A percentile compares a stretch with the other conserved stretches of the same genome.
Conservation (phyloP, 495 filamentous ascomycete genomes). For the Penicillium cinerascens region DNA sequence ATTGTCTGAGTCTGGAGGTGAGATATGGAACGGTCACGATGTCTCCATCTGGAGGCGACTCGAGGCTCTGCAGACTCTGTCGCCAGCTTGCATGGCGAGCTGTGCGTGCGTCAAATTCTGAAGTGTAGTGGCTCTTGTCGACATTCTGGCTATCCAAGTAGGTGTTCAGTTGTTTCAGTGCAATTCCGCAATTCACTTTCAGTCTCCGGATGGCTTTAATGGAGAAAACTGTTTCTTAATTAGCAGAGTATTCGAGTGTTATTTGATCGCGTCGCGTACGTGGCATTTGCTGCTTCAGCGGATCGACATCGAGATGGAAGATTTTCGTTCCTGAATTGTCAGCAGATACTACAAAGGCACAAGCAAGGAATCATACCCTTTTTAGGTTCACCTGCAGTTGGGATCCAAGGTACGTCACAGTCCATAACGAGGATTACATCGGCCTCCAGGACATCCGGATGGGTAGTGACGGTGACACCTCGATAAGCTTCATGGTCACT, state of each 20-base stretch:
- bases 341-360: neutral
- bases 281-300: conserved; percentile 80
- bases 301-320: conserved; percentile 79
- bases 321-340: conserved; percentile 33
- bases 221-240: conserved; percentile 51
- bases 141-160: conserved; percentile 13
- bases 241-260: neutral
- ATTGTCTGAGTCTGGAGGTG: conserved; percentile 46
- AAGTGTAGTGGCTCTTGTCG: conserved; percentile 1
- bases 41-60: conserved; percentile 2
- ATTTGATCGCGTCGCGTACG: neutral
- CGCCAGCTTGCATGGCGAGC: conserved; percentile 10
- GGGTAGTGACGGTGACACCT: conserved; percentile 62
- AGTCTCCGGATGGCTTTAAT: conserved; percentile 53
- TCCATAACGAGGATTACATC: conserved; percentile 84
- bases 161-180: conserved; percentile 15
- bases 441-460: conserved; percentile 37
- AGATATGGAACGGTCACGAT: conserved; percentile 17
- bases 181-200: conserved; percentile 18
- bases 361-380: conserved; percentile 31
- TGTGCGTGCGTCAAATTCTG: conserved; percentile 7
- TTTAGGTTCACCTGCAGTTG: conserved; percentile 48
- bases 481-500: conserved; percentile 67
- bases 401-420: conserved; percentile 74
- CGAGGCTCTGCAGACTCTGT: neutral